Conservation (phyloP, 139 green algal genomes). For the Chlorella sorokiniana region DNA sequence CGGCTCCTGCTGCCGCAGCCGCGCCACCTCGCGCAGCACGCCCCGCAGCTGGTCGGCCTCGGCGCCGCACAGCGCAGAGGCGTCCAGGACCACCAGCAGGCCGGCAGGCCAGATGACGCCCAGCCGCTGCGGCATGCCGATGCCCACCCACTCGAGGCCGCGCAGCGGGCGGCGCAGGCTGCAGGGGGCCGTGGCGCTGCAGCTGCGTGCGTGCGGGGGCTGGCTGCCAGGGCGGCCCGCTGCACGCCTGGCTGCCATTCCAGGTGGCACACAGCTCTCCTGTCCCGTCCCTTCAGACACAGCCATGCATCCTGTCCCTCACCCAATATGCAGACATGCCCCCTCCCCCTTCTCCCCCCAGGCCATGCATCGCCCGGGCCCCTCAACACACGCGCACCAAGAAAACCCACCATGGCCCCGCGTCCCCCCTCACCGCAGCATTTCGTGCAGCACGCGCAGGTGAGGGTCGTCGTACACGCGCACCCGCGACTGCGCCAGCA, state of each 20-base stretch:
- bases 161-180: slow-evolving; percentile 1
- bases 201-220: no score
- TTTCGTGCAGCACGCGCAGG: not conserved
- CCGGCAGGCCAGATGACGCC: not conserved
- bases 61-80: not conserved
- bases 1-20: not conserved
- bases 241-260: no score
- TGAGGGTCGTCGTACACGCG: not conserved
- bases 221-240: no score
- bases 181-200: not conserved
- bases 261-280: no score
- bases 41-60: not conserved
- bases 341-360: no score
- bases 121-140: no score
- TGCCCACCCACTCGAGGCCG: not conserved
- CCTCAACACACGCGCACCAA: no score
- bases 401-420: not conserved
- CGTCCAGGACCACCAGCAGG: slow-evolving; percentile 13
- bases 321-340: no score
- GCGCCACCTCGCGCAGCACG: not conserved
- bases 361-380: no score
- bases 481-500: not conserved
- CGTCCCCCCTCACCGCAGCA: not conserved
- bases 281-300: no score
- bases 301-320: no score